Evolutionary conservation across 257 asterid species (phyloP).

Genomic region (Penstemon davidsonii): DNA sequence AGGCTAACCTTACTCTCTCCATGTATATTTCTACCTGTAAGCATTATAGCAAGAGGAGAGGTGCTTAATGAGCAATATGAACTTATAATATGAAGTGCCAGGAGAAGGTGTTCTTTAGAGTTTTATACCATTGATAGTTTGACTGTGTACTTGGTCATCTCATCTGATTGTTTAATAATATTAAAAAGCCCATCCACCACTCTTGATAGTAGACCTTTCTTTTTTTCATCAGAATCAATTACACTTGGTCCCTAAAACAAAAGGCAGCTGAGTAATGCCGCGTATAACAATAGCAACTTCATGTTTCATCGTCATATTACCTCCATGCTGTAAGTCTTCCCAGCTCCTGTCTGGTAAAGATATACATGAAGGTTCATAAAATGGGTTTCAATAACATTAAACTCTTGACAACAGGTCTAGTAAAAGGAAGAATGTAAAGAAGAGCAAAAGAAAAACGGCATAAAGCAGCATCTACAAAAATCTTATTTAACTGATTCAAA

Average conservation of each 20-base stretch:
- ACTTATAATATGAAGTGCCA: constrained; percentile 11
- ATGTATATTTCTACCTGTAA: constrained; percentile 82
- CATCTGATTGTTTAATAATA: constrained; percentile 48
- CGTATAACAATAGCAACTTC: constrained; percentile 11
- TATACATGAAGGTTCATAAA: constrained; percentile 19
- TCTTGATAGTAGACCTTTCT: constrained; percentile 68
- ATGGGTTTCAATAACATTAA: constrained; percentile 15
- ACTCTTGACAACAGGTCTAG: constrained; percentile 12
- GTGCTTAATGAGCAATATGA: constrained; percentile 11
- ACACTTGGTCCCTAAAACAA: constrained; percentile 69
- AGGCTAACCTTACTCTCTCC: constrained; percentile 85
- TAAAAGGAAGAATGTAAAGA: constrained; percentile 6
- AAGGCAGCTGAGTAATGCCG: constrained; percentile 12
- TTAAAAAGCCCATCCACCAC: constrained; percentile 68
- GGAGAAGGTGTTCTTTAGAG: constrained; percentile 9
- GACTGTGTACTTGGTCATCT: constrained; percentile 39
- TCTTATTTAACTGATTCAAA: constrained; percentile 7
- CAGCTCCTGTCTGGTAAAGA: constrained; percentile 80
- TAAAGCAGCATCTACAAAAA: not conserved
- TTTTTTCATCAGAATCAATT: constrained; percentile 44
- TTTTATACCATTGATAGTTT: constrained; percentile 72
- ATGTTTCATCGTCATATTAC: constrained; percentile 37
- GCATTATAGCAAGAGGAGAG: constrained; percentile 24
- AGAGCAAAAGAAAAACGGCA: not conserved
- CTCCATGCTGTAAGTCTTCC: constrained; percentile 93